Evolutionary conservation across 331 rosid genomes (phyloP).

Genomic region (Rosa hybrid): DNA sequence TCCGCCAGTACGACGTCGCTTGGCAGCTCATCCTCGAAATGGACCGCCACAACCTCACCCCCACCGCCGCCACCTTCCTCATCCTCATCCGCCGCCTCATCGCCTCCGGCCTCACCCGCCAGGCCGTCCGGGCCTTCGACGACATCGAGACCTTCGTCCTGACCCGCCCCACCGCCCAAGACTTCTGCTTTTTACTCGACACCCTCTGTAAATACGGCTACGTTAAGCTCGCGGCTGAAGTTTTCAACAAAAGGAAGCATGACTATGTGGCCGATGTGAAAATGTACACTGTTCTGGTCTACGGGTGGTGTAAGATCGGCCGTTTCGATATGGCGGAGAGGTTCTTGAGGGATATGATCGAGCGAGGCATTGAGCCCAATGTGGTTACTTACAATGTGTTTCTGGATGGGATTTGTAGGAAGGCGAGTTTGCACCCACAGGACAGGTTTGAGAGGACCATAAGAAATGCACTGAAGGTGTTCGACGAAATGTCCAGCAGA

Average conservation of each 20-base stretch:
- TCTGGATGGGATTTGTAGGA: slow-evolving; percentile 79
- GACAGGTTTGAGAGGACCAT: slow-evolving; percentile 71
- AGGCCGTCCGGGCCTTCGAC: slow-evolving; percentile 65
- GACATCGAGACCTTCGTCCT: slow-evolving; percentile 52
- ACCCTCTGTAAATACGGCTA: slow-evolving; percentile 78
- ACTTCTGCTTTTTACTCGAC: slow-evolving; percentile 59
- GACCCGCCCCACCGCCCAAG: slow-evolving; percentile 25
- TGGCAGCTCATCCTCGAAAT: slow-evolving; percentile 76
- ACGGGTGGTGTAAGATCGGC: slow-evolving; percentile 83
- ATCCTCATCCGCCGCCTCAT: slow-evolving; percentile 64
- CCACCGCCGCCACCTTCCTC: slow-evolving; percentile 47
- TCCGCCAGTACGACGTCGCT: slow-evolving; percentile 72
- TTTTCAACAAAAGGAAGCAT: slow-evolving; percentile 52
- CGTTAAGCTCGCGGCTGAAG: slow-evolving; percentile 55
- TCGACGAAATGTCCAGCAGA: slow-evolving; percentile 70
- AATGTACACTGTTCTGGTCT: slow-evolving; percentile 65
- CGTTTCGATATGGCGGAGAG: slow-evolving; percentile 51
- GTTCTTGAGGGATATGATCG: slow-evolving; percentile 65
- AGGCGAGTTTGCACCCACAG: slow-evolving; percentile 73
- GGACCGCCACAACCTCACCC: slow-evolving; percentile 42
- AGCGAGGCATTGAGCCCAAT: slow-evolving; percentile 64
- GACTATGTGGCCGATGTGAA: slow-evolving; percentile 50
- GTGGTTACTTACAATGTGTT: slow-evolving; percentile 73
- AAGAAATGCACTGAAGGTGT: slow-evolving; percentile 63
- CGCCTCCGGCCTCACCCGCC: slow-evolving; percentile 73